Conservation (phyloP, 202 grass and related monocot genomes). For the Miscanthus sacchariflorus region DNA sequence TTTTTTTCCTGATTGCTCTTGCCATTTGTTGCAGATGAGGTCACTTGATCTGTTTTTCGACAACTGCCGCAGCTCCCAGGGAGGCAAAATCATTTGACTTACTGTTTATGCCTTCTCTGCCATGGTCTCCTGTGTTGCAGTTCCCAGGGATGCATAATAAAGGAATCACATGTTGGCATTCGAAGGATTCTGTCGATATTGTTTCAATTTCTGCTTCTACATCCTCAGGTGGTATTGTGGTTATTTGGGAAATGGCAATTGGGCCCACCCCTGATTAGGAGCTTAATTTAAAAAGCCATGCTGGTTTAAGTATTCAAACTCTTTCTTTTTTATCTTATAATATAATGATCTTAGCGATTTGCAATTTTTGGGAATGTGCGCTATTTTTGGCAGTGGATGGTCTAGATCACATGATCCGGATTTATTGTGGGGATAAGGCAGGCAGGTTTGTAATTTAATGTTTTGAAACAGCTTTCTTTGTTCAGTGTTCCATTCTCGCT, state of each 20-base stretch:
- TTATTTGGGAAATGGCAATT: slow-evolving; percentile 75
- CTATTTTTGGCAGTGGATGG: slow-evolving; percentile 88
- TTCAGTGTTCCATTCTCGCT: slow-evolving; percentile 25
- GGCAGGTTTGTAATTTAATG: slow-evolving; percentile 63
- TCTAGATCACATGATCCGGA: slow-evolving; percentile 82
- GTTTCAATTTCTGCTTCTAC: slow-evolving; percentile 75
- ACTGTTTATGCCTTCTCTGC: slow-evolving; percentile 44
- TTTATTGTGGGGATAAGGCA: slow-evolving; percentile 64
- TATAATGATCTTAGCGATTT: slow-evolving; percentile 8
- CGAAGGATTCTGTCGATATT: slow-evolving; percentile 65
- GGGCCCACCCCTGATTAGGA: slow-evolving; percentile 21
- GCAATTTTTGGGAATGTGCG: not conserved
- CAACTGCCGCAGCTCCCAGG: not conserved
- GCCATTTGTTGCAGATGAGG: too few species aligned
- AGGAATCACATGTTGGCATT: slow-evolving; percentile 80
- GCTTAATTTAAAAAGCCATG: not conserved
- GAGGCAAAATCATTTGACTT: slow-evolving; percentile 29
- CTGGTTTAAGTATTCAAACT: slow-evolving; percentile 5
- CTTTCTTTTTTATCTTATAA: not conserved
- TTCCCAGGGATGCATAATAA: slow-evolving; percentile 86
- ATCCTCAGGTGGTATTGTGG: slow-evolving; percentile 75
- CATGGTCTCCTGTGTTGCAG: slow-evolving; percentile 76
- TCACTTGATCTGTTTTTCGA: not conserved
- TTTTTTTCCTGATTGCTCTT: too few species aligned
- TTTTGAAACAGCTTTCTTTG: not conserved